A percentile compares a stretch with the other conserved stretches of the same genome.
phyloP scores from a whole-genome alignment of 2,329 filamentous ascomycete genomes.

The Fusarium sterilihyphosum region DNA sequence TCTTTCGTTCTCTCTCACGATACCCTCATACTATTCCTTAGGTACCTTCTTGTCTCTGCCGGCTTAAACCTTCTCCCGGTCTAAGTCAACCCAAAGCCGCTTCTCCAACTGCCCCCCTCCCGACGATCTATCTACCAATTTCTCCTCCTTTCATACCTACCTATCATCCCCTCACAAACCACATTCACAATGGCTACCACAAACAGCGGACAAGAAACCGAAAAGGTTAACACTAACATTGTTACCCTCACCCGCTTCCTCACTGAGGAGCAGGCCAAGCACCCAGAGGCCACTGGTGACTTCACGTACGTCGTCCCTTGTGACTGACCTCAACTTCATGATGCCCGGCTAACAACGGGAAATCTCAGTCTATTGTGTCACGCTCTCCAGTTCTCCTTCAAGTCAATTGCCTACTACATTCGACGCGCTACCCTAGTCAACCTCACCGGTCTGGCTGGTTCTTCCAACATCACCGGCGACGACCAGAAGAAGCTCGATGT shows the following conservation, averaged over 20 bases:
- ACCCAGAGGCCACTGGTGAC: constrained; percentile 95
- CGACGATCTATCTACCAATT: constrained; percentile 26
- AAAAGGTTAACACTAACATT: constrained; percentile 95
- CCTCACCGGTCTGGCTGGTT: constrained; percentile 92
- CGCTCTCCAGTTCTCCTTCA: constrained; percentile 99
- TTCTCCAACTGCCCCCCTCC: constrained; percentile 28
- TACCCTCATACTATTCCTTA: constrained; percentile 30
- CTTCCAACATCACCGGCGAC: constrained; percentile 94
- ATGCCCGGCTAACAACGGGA: constrained; percentile 16
- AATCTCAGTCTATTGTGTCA: constrained; percentile 84
- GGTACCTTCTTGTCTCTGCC: too few relatives aligned
- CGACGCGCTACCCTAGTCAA: constrained; percentile 95
- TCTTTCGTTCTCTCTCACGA: constrained; percentile 23
- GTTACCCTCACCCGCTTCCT: constrained; percentile 94
- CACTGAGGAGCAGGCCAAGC: constrained; percentile 93
- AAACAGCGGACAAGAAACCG: constrained; percentile 62
- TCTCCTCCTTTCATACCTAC: constrained; percentile 20
- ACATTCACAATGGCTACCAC: constrained; percentile 49
- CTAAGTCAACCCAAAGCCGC: constrained; percentile 8
- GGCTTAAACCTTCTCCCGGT: constrained; percentile 31
- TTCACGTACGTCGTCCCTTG: constrained; percentile 76
- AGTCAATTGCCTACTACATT: constrained; percentile 99
- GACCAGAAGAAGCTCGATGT: constrained; percentile 99
- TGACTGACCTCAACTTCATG: constrained; percentile 9
- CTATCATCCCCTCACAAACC: constrained; percentile 15